phyloP scores from a whole-genome alignment of 257 asterid species.

The Fraxinus excelsior region DNA sequence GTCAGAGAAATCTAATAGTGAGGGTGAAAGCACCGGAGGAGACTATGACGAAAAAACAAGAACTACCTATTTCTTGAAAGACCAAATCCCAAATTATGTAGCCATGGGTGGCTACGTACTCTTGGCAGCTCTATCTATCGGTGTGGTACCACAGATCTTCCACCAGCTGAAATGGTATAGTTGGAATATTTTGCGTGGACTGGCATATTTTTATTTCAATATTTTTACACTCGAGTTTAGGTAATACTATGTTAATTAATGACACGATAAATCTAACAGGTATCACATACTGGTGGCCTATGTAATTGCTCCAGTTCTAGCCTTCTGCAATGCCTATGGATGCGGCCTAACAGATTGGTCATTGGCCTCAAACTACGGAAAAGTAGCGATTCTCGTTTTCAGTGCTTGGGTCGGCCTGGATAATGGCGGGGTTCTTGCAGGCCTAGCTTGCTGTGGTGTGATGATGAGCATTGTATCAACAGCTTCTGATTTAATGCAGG shows the following conservation, averaged over 20 bases:
- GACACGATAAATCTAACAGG: neutral
- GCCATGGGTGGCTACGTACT: slow-evolving; percentile 46
- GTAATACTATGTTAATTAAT: neutral
- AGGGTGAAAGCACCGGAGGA: neutral
- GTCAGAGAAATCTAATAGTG: neutral
- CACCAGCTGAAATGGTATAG: slow-evolving; percentile 48
- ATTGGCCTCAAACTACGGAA: slow-evolving; percentile 71
- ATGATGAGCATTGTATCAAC: slow-evolving; percentile 74
- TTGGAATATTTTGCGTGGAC: neutral
- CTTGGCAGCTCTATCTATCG: slow-evolving; percentile 42
- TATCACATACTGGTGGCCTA: slow-evolving; percentile 53
- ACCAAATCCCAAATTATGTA: slow-evolving; percentile 41
- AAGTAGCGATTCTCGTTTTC: slow-evolving; percentile 56
- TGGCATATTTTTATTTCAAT: neutral
- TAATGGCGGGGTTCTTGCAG: slow-evolving; percentile 65
- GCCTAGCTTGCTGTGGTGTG: slow-evolving; percentile 68
- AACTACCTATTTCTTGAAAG: slow-evolving; percentile 48
- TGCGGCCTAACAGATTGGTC: slow-evolving; percentile 79
- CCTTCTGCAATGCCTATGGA: slow-evolving; percentile 77
- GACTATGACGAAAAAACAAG: slow-evolving; percentile 42
- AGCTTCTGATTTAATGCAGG: slow-evolving; percentile 69
- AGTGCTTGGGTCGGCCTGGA: slow-evolving; percentile 66
- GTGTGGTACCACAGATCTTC: slow-evolving; percentile 44
- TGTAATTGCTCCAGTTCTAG: slow-evolving; percentile 50
- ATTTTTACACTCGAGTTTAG: neutral